Evolutionary conservation across 1,284 basidiomycete genomes (phyloP), one percentile per base, ranked within the genome.

Genomic region (Ustilago tritici): DNA sequence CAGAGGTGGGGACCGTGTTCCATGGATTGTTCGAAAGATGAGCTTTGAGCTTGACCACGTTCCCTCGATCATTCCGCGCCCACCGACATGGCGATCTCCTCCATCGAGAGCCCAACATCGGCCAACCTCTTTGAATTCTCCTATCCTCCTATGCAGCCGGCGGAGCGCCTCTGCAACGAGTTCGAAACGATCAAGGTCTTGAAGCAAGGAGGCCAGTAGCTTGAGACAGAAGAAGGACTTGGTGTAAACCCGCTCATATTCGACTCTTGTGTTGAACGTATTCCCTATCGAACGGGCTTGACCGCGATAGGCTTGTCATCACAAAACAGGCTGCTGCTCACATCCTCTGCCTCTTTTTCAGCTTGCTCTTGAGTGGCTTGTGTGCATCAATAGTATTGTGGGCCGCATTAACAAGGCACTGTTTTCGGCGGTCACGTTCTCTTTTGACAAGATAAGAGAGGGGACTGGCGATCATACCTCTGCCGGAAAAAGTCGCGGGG

Each of bases 341-440:
- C 17, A 46, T 9, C 19, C 11, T 46, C 43, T 46, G n/a, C 43
- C 7, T n/a, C n/a, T 46, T 11, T 32, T 12, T 32, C 1, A 32
- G 15, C 28, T 11, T 5, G 15, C 49, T 50, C 49, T 2, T 50
- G 5, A 49, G 46, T 28, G 46, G 46, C 46, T 23, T 50, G 23
- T 32, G n/a, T 49, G 19, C 46, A 49, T 3, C 52, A 34, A 50
- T 9, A 32, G 32, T n/a, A 34, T 19, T 34, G 52, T 12, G 23
- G 23, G 23, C 32, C 12, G 59, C 38, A 54, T 61, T 38, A 61
- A 43, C 31, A 34, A 10, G 38, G 2, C 59, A 3, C 35, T 31
- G 17, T 52, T 10, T 56, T 63, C 61, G 61, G 54, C 61, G 61
- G 61, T 63, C 61, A 56, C 61, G 61, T 63, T 63, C 53, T n/a